Conservation (phyloP, 257 asterid genomes). For the Capsicum pubescens region DNA sequence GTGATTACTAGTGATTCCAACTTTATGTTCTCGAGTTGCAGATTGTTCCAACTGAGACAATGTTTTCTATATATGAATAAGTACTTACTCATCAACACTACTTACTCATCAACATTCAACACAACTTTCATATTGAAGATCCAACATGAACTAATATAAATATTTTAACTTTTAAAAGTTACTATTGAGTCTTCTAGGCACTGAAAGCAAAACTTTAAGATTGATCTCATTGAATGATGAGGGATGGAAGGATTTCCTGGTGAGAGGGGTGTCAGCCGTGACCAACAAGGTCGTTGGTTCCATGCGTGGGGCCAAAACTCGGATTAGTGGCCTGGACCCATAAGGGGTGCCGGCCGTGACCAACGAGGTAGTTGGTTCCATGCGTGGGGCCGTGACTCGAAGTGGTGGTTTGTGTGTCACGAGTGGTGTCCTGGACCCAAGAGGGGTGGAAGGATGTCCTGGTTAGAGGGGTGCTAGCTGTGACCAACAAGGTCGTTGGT, state of each 20-base stretch:
- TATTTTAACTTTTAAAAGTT: not conserved
- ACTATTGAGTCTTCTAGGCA: not conserved
- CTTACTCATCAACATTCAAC: not conserved
- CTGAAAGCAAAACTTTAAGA: not conserved
- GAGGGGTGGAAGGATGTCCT: too few species aligned
- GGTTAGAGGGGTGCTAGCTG: too few species aligned
- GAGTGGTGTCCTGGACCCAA: too few species aligned
- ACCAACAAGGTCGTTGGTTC: too few species aligned
- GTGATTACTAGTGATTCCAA: not conserved
- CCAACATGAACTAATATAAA: not conserved
- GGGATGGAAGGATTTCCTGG: not conserved
- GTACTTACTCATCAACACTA: not conserved
- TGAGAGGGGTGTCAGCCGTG: too few species aligned
- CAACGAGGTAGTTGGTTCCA: too few species aligned
- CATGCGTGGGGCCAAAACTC: too few species aligned
- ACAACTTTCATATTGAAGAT: not conserved
- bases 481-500: too few species aligned
- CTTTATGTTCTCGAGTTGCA: not conserved
- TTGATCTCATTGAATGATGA: not conserved
- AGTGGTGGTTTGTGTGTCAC: too few species aligned
- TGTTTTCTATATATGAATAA: not conserved
- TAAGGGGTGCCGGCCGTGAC: too few species aligned
- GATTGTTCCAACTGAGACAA: not conserved
- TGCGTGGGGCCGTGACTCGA: too few species aligned
- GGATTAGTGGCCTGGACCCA: too few species aligned